phyloP scores from a whole-genome alignment of 2,329 filamentous ascomycete genomes.

The Didymella pomorum region DNA sequence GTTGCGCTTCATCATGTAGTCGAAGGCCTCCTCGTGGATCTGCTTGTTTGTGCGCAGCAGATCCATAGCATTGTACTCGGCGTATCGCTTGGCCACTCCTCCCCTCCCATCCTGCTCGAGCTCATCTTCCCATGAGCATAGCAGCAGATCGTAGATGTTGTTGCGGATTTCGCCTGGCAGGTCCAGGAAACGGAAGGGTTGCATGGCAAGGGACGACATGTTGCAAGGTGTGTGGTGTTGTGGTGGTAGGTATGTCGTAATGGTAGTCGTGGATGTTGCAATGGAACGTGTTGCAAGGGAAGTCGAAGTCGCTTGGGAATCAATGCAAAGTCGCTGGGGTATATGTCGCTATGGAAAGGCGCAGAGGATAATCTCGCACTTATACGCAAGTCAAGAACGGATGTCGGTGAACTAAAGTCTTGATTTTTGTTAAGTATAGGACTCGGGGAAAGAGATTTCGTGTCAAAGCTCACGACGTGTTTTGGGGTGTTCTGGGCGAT shows the following conservation, averaged over 20 bases:
- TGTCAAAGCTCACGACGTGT: constrained; percentile 23
- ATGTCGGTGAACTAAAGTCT: constrained; percentile 20
- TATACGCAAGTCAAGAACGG: constrained; percentile 31
- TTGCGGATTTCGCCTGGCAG: constrained; percentile 39
- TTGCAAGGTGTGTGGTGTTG: not conserved
- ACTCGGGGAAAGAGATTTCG: constrained; percentile 28
- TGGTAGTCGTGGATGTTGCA: constrained; percentile 7
- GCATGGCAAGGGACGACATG: constrained; percentile 28
- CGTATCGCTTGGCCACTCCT: constrained; percentile 29
- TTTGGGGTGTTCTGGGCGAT: constrained; percentile 7
- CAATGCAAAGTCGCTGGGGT: constrained; percentile 10
- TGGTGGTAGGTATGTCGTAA: not conserved
- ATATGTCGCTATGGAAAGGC: constrained; percentile 26
- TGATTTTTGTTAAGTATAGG: constrained; percentile 18
- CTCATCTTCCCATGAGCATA: constrained; percentile 38
- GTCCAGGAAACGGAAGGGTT: constrained; percentile 38
- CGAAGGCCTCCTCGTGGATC: constrained; percentile 38
- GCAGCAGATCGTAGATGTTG: constrained; percentile 35
- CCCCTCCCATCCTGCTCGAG: constrained; percentile 28
- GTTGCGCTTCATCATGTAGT: constrained; percentile 41
- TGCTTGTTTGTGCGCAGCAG: constrained; percentile 39
- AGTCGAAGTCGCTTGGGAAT: constrained; percentile 20
- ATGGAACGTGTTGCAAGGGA: constrained; percentile 7
- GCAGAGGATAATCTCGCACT: constrained; percentile 32
- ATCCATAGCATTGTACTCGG: constrained; percentile 30